Base-by-base conservation (phyloP, 768 basidiomycete genomes). In the Gautieria morchelliformis region DNA sequence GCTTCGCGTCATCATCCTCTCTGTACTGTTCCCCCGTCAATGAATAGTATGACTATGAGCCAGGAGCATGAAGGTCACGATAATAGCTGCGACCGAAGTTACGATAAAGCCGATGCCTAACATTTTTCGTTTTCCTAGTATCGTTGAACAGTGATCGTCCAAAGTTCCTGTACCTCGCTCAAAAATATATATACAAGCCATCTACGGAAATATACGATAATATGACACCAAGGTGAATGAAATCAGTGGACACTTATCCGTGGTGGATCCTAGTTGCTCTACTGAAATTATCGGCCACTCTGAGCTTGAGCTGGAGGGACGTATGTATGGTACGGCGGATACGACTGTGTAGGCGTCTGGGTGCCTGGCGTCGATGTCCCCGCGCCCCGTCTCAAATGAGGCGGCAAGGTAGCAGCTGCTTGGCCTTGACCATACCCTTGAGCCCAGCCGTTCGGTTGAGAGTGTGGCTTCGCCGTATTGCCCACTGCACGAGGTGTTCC, bases 381-480 rank as follows among this genome's bases (percentile, higher is more conserved):
- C n/a, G 58, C 52, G 10, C 27, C 27, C 27, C 58, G 37, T 35
- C 58, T 53, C 52, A 58, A 33, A 39, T 58, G 49, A 17, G 58
- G 32, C 19, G 58, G 58, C 14, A 58, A 24, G 15, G 52, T 49
- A 10, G 56, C 48, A 35, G 47, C 56, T n/a, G 56, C 22, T 33
- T 52, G 51, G 24, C n/a, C 37, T 24, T 52, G 51, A 4, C 51
- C 53, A 53, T 58, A 53, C 8, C 51, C 52, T 27, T 53, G 49
- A 11, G 58, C 19, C 58, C 58, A 58, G 52, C 51, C 49, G 35
- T 58, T 58, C 46, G 53, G 58, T 20, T 49, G 48, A 19, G 39
- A 3, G 17, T 58, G 58, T 37, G 50, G 58, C 52, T 58, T 58
- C 33, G 58, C 52, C 14, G 58, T 58, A 19, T 58, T 58, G 17